Conservation (phyloP, 2,329 filamentous ascomycete species). For the Epichloe bromicola region DNA sequence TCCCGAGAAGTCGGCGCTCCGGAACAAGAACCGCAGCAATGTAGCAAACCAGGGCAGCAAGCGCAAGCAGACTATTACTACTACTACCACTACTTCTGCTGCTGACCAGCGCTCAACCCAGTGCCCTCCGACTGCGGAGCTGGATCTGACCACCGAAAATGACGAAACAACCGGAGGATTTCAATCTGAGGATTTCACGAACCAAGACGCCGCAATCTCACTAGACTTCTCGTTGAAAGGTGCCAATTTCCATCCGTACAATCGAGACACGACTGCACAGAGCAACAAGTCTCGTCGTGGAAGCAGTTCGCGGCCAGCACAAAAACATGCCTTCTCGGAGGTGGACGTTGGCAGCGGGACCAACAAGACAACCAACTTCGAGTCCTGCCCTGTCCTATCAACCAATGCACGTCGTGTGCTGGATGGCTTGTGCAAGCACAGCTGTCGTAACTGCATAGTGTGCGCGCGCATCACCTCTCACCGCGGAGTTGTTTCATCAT, state of each 20-base stretch:
- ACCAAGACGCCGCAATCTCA: slow-evolving; percentile 21
- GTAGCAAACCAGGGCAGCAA: slow-evolving; percentile 31
- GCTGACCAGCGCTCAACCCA: neutral
- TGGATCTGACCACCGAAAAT: slow-evolving; percentile 17
- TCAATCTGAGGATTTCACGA: slow-evolving; percentile 20
- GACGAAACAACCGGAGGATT: slow-evolving; percentile 23
- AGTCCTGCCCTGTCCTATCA: slow-evolving; percentile 34
- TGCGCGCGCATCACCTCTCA: slow-evolving; percentile 41
- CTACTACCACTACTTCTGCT: neutral
- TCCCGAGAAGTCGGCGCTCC: slow-evolving; percentile 21
- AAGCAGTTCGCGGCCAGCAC: slow-evolving; percentile 15
- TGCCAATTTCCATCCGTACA: slow-evolving; percentile 4
- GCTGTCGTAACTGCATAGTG: slow-evolving; percentile 42
- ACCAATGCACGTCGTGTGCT: slow-evolving; percentile 38
- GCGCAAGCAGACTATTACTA: slow-evolving; percentile 15
- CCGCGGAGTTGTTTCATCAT: slow-evolving; percentile 23
- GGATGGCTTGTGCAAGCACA: slow-evolving; percentile 40
- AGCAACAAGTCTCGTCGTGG: slow-evolving; percentile 14
- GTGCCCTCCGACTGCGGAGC: slow-evolving; percentile 9
- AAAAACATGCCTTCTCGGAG: slow-evolving; percentile 11
- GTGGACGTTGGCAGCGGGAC: slow-evolving; percentile 13
- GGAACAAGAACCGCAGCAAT: slow-evolving; percentile 17
- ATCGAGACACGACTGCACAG: slow-evolving; percentile 10
- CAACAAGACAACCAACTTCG: slow-evolving; percentile 14
- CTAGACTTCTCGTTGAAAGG: slow-evolving; percentile 16